Base-by-base conservation (phyloP, 2,329 filamentous ascomycete genomes). In the Penicillium sp. region DNA sequence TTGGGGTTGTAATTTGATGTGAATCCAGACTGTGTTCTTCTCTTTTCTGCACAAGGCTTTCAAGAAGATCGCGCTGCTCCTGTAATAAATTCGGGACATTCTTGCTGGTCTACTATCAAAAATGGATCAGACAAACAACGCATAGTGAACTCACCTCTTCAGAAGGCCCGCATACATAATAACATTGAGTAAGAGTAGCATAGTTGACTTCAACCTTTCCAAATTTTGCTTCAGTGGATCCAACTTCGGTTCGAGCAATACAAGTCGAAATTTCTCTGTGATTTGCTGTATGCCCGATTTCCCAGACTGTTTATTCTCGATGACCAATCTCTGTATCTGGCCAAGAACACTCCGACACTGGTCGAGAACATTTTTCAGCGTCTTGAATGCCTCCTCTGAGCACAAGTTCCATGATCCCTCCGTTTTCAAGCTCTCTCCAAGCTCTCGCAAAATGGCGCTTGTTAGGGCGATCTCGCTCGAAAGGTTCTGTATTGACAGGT, bases 181-280 rank as follows among this genome's bases (percentile, higher is more conserved):
- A 1, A 71, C 67, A 49, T 68, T 64, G 2, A 69, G 50, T 53
- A 71, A 60, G 18, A 71, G 42, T n/a, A 64, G 18, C 45, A 70
- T 51, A 8, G 62, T 69, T 7, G 52, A 58, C 40, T 68, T 69
- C 20, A 70, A 40, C 24, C 65, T 60, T 27, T 69, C 68, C 24
- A 70, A 49, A 43, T 66, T 67, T 3, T 27, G 39, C 7, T 56
- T 53, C 7, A 70, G 48, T 13, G 57, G 24, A 12, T 63, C 49
- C 23, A 70, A 47, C 12, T 62, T 56, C 1, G 55, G 53, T 43
- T 67, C 54, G n/a, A 60, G 46, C 24, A 65, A 52, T 0, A 59
- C 58, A 33, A 61, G 55, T 24, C 56, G 51, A 10, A 68, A 15
- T 29, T 56, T 68, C 51, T 30, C 33, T 4, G 51, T 45, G 3